Evolutionary conservation across 2,329 filamentous ascomycete genomes (phyloP), one percentile per base, ranked within the genome.

Genomic region (Arthrobotrys sphaeroides): DNA sequence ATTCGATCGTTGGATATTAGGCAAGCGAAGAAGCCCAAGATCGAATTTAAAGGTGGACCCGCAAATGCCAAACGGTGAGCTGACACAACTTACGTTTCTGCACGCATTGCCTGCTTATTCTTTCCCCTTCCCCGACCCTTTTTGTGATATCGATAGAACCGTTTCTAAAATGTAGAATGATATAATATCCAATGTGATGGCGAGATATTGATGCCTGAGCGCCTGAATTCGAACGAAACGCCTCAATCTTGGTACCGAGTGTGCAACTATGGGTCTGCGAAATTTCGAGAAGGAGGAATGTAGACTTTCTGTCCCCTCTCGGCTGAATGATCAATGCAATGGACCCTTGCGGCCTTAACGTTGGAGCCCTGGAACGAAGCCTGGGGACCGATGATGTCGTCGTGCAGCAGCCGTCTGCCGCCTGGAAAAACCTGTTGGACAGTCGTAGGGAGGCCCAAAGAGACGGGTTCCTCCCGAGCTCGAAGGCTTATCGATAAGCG

Each of bases 31-130:
- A 51, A 59, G 40, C 28, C 33, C n/a, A 38, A 51, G 18, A 36
- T 51, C 42, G 45, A 20, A n/a, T n/a, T n/a, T n/a, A 22, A 51
- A 47, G n/a, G 42, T 49, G 42, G 28, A 33, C 49, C 28, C 42
- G 36, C 26, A 31, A n/a, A 13, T 13, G 24, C 36, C 12, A 68
- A 20, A 43, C 33, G 26, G 10, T 10, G 28, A 40, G 38, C 38
- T 20, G 64, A 68, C 51, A 38, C 28, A 28, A 66, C 68, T 61
- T 66, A 73, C 69, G 61, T 66, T 61, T 73, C 69, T 36, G 69
- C 61, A 26, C 62, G 68, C 12, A 49, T 43, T 55, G 59, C 36
- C n/a, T 36, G 33, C 36, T 26, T n/a, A 24, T 26, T 53, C 28
- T 31, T 53, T 40, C 31, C 47, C 38, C 7, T n/a, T 33, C 20